Percentiles rank a stretch among this genome's conserved stretches.
phyloP scores from a whole-genome alignment of 2,329 filamentous ascomycete genomes.

The Trichophyton simii region DNA sequence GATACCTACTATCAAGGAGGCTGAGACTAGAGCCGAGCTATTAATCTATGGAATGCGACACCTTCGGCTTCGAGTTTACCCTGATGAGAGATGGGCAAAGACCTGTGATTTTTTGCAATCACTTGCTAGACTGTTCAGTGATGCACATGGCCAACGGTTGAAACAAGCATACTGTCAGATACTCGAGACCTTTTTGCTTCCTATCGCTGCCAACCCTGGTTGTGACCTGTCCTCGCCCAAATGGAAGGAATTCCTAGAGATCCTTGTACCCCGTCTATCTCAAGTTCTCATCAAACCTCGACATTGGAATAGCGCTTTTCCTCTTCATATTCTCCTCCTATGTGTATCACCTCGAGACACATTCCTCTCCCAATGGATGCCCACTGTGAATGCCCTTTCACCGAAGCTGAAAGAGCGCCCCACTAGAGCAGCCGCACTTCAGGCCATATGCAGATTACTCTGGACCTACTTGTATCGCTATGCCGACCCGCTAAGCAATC shows the following conservation, averaged over 20 bases:
- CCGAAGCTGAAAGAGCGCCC: conserved; percentile 72
- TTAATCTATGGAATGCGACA: conserved; percentile 87
- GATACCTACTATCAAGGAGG: conserved; percentile 41
- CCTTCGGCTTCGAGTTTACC: conserved; percentile 60
- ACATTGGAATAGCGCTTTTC: conserved; percentile 82
- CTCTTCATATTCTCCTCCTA: conserved; percentile 71
- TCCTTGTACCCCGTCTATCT: conserved; percentile 62
- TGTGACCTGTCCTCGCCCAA: conserved; percentile 66
- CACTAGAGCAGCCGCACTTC: conserved; percentile 65
- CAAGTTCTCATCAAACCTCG: conserved; percentile 84
- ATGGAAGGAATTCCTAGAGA: conserved; percentile 75
- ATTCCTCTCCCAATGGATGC: conserved; percentile 77
- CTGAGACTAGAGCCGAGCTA: conserved; percentile 70
- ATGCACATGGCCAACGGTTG: conserved; percentile 73
- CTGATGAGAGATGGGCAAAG: conserved; percentile 65
- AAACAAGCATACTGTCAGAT: conserved; percentile 94
- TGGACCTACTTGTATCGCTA: conserved; percentile 92
- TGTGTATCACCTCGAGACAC: conserved; percentile 77
- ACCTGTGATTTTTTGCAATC: conserved; percentile 81
- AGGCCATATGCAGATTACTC: conserved; percentile 76
- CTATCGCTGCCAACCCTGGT: conserved; percentile 68
- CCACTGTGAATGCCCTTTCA: conserved; percentile 64
- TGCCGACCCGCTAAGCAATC: conserved; percentile 55
- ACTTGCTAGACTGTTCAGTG: conserved; percentile 68
- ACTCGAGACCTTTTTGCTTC: conserved; percentile 72